These are phyloP conservation scores for Closterium sp. DNA, from an alignment of 139 green algal genomes.

Conservation along the genomic window DNA sequence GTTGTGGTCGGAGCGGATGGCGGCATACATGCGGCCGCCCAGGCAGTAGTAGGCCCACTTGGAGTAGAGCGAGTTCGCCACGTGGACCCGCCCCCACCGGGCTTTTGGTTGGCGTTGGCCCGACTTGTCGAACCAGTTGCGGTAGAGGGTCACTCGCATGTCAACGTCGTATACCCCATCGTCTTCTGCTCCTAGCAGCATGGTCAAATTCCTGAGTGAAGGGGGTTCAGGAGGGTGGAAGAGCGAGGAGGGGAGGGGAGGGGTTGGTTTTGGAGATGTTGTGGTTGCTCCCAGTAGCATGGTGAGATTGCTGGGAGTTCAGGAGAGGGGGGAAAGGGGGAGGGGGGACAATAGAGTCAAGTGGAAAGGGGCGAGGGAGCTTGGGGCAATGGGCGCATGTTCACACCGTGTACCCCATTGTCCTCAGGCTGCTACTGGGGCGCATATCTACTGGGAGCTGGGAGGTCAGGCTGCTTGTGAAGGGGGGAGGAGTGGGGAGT, in stretches of 20 bases:
- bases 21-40: slow-evolving; percentile 2
- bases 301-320: background rate
- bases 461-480: too few species aligned
- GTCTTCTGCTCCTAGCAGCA: background rate
- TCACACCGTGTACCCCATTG: background rate
- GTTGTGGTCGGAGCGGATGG: background rate
- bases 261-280: too few species aligned
- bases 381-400: too few species aligned
- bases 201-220: background rate
- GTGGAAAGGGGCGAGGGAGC: too few species aligned
- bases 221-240: too few species aligned
- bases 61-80: slow-evolving; percentile 10
- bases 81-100: slow-evolving; percentile 9
- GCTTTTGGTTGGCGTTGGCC: background rate
- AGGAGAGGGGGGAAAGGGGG: too few species aligned
- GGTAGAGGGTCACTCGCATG: slow-evolving; percentile 1
- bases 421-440: background rate
- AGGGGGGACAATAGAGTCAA: background rate
- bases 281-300: slow-evolving; percentile 1
- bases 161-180: background rate
- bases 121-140: slow-evolving; percentile 12
- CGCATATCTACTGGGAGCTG: background rate
- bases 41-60: slow-evolving; percentile 17
- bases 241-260: background rate
- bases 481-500: too few species aligned